A percentile compares a stretch with the other conserved stretches of the same genome.
Evolutionary conservation across 176 grass and related monocot genomes (phyloP).

Genomic region (Juncus inflexus): DNA sequence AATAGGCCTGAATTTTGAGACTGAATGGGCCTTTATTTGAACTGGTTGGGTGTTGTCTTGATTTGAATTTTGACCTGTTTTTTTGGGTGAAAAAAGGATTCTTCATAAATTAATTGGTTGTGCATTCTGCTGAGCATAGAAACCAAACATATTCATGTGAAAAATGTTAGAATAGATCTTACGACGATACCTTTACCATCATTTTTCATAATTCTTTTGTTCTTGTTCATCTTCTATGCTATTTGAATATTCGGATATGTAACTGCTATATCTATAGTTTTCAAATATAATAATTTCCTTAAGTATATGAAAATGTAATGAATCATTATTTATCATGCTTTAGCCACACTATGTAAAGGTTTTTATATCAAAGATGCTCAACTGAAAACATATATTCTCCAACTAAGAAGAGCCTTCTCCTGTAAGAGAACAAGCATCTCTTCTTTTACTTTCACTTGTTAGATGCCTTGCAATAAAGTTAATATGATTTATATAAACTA

Average conservation of each 20-base stretch:
- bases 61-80: no score
- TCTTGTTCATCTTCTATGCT: constrained; percentile 5
- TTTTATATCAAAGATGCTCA: not conserved
- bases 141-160: no score
- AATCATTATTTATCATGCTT: not conserved
- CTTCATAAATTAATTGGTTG: no score
- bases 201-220: not conserved
- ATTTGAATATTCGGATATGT: constrained; percentile 24
- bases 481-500: constrained; percentile 30
- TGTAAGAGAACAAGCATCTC: constrained; percentile 37
- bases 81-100: no score
- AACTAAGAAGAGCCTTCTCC: constrained; percentile 27
- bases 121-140: no score
- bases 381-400: constrained; percentile 8
- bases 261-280: not conserved
- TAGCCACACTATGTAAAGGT: not conserved
- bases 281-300: not conserved
- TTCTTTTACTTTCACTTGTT: constrained; percentile 27
- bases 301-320: not conserved
- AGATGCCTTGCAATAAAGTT: constrained; percentile 25
- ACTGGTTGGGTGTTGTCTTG: no score
- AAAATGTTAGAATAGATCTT: no score
- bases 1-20: no score
- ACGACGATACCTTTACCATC: no score
- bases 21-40: no score